phyloP scores from a whole-genome alignment of 305 asterid genomes.

The Fraxinus latifolia region DNA sequence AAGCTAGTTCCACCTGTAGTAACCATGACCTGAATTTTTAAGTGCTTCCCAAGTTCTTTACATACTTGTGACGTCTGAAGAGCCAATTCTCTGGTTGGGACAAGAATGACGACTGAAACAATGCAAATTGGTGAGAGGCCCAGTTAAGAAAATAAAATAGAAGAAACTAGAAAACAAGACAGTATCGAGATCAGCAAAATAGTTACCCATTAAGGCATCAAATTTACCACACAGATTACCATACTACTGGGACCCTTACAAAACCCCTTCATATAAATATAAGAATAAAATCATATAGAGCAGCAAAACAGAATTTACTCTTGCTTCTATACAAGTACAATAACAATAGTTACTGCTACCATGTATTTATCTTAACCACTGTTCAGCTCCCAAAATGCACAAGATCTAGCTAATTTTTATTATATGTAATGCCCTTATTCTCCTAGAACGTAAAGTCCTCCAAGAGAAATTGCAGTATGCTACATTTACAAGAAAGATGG shows the following conservation, averaged over 20 bases:
- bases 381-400: conserved; percentile 16
- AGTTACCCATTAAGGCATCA: background rate
- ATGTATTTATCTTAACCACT: conserved; percentile 5
- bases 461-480: conserved; percentile 10
- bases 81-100: conserved; percentile 95
- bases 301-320: conserved; percentile 4
- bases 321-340: background rate
- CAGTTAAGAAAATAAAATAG: conserved; percentile 2
- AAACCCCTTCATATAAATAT: conserved; percentile 9
- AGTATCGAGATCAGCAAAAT: background rate
- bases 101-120: conserved; percentile 78
- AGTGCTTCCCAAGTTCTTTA: conserved; percentile 93
- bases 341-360: background rate
- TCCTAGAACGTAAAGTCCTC: background rate
- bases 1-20: conserved; percentile 97
- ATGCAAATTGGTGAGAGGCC: conserved; percentile 22
- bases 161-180: background rate
- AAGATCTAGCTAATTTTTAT: background rate
- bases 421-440: background rate
- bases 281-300: background rate
- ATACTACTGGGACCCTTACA: background rate
- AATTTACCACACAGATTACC: background rate
- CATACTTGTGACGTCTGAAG: conserved; percentile 97
- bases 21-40: conserved; percentile 85
- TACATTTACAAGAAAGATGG: conserved; percentile 22